Conservation (phyloP, 2,329 filamentous ascomycete genomes). For the Phyllachora maydis region DNA sequence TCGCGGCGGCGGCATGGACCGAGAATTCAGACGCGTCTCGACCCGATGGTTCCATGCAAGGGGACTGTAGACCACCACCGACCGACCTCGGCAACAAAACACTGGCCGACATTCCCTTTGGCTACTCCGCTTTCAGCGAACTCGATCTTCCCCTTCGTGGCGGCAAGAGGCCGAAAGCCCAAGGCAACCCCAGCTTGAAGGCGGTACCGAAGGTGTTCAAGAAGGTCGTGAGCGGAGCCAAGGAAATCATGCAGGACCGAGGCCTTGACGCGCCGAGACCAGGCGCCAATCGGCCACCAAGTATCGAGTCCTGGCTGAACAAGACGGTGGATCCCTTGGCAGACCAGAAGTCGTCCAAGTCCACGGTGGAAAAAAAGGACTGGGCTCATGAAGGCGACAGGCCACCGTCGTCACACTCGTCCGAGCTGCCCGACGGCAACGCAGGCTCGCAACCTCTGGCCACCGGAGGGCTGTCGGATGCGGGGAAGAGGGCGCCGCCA, state of each 20-base stretch:
- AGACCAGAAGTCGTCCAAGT: constrained; percentile 17
- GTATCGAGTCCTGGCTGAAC: constrained; percentile 45
- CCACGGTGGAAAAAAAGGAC: constrained; percentile 14
- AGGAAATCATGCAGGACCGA: constrained; percentile 44
- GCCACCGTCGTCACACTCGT: too few species aligned
- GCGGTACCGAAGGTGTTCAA: constrained; percentile 41
- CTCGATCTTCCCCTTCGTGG: constrained; percentile 32
- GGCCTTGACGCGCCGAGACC: constrained; percentile 32
- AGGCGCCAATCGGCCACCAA: constrained; percentile 34
- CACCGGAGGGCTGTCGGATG: too few species aligned
- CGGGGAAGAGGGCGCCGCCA: too few species aligned
- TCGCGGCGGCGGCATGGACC: too few species aligned
- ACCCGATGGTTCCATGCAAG: constrained; percentile 7
- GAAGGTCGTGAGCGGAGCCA: constrained; percentile 41
- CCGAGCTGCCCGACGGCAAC: too few species aligned
- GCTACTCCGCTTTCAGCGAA: constrained; percentile 46
- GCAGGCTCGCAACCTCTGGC: too few species aligned
- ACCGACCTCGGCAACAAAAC: constrained; percentile 24
- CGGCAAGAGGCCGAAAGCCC: constrained; percentile 23
- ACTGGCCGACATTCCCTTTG: constrained; percentile 39
- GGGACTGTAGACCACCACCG: constrained; percentile 15
- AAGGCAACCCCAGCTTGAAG: constrained; percentile 35
- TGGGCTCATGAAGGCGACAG: constrained; percentile 14
- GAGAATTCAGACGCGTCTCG: too few species aligned
- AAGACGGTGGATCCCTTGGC: constrained; percentile 42